Evolutionary conservation across 768 basidiomycete species (phyloP).

Genomic region (Auricularia sp.): DNA sequence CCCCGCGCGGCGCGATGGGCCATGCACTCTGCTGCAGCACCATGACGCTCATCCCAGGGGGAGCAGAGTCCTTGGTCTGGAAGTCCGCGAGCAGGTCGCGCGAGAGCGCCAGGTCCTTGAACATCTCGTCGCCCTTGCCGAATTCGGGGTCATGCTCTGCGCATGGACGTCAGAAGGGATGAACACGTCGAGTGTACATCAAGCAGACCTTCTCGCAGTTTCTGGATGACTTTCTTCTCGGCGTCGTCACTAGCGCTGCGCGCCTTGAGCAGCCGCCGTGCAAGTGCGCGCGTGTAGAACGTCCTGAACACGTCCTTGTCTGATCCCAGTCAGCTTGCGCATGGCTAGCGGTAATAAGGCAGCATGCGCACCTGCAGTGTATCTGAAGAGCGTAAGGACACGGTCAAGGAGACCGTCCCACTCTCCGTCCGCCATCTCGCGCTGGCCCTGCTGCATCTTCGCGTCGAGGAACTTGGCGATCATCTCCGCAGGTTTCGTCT

Average conservation of each 20-base stretch:
- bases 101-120: conserved; percentile 77
- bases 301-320: conserved; percentile 92
- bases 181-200: too few species aligned
- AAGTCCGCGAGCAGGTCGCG: conserved; percentile 63
- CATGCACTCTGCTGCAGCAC: conserved; percentile 83
- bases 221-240: conserved; percentile 75
- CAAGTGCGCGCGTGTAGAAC: conserved; percentile 81
- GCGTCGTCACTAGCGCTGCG: conserved; percentile 81
- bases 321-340: conserved; percentile 4
- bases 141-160: conserved; percentile 93
- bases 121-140: conserved; percentile 90
- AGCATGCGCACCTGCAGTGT: conserved; percentile 44
- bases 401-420: conserved; percentile 57
- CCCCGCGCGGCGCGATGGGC: conserved; percentile 59
- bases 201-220: conserved; percentile 64
- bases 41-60: conserved; percentile 48
- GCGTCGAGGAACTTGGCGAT: conserved; percentile 86
- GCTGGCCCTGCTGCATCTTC: conserved; percentile 81
- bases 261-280: conserved; percentile 79
- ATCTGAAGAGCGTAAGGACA: conserved; percentile 68
- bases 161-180: neutral
- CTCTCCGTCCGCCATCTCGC: conserved; percentile 47
- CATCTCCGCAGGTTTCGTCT: conserved; percentile 84
- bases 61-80: conserved; percentile 32
- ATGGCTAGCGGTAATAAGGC: neutral